Evolutionary conservation across 1,139 yeast genomes (phyloP), one percentile per base, ranked within the genome.

Genomic region (Yamadazyma spencermartinsiae): DNA sequence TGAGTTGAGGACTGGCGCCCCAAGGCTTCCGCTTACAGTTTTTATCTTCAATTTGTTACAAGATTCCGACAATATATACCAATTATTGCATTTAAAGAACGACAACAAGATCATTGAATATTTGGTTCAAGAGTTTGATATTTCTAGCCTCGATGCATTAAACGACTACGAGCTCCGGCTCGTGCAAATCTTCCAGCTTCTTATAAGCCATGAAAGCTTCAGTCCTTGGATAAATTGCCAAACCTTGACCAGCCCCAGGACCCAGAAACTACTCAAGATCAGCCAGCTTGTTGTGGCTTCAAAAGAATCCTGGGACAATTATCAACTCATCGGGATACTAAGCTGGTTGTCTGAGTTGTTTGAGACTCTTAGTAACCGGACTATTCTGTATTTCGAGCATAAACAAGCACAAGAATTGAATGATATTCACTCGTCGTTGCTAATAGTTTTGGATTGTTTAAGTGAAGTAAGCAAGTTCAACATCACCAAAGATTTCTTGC

Each of bases 261-360:
- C 15, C 7, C 2, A 10, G 11, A 30, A 38, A 25, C 13, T 41
- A 4, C 28, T 49, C 3, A 37, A 42, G 14, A 33, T 31, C 4
- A 31, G 44, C 14, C 52, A 48, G 27, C 11, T 48, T 0, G 33
- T 43, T 9, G 37, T 48, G 2, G 45, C 83, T 0, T 72, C 78
- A 29, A 71, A 62, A 38, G 74, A 69, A 8, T 63, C 61, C 20
- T 82, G 86, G 86, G 67, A 72, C 39, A 73, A 74, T 35, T 67
- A 66, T 36, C 68, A 80, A 42, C 49, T 79, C 9, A 69, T 76
- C 0, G 74, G 72, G 2, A 62, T 82, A 11, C 59, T 82, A 38
- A 63, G 79, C 0, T 82, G 89, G 88, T 55, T 66, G 13, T 63
- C 63, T 43, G 73, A 71, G 18, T 50, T 73, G 29, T 74, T 69